Evolutionary conservation across 352 stramenopile species (phyloP), one percentile per base, ranked within the genome.

Genomic region (Phytophthora europaea): DNA sequence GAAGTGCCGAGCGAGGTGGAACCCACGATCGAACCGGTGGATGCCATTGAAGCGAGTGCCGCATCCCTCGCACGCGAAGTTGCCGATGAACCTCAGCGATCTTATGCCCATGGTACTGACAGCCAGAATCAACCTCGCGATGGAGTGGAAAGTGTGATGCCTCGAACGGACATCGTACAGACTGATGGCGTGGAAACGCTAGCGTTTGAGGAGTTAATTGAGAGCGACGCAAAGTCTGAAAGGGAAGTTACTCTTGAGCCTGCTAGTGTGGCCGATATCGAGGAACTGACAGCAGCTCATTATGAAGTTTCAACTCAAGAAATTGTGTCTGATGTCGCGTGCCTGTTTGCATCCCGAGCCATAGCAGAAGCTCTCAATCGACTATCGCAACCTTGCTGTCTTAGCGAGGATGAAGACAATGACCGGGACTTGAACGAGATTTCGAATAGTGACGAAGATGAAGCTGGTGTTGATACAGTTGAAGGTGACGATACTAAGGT

Each of bases 351-450:
- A 7, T 64, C 53, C 6, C 65, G 74, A n/a, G 33, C 43, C 1
- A 78, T 75, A 47, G 38, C 59, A 47, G 65, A 63, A 75, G 66
- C 61, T 20, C 54, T 78, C 9, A 31, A 40, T 16, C 54, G 67
- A 43, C 43, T 71, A 22, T 34, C 48, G 6, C 53, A 67, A 7
- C 43, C 48, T 34, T 51, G 3, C 6, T 12, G 20, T 51, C 15
- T 22, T 7, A 6, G n/a, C n/a, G 31, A 40, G 10, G 16, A 38
- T 18, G 45, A 58, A 22, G 26, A 43, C 10, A 15, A 26, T 20
- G 23, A 2, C 12, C 12, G 16, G 8, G 58, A 31, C 6, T 4
- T 22, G 23, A 47, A 22, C 5, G 61, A 73, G 22, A 5, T n/a
- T 13, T 20, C 36, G 5, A 22, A 10, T 23, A 62, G 36, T 61